These are phyloP conservation scores for Aureobasidium sp. DNA, from an alignment of 2,329 filamentous ascomycete species.

Conservation along the genomic window DNA sequence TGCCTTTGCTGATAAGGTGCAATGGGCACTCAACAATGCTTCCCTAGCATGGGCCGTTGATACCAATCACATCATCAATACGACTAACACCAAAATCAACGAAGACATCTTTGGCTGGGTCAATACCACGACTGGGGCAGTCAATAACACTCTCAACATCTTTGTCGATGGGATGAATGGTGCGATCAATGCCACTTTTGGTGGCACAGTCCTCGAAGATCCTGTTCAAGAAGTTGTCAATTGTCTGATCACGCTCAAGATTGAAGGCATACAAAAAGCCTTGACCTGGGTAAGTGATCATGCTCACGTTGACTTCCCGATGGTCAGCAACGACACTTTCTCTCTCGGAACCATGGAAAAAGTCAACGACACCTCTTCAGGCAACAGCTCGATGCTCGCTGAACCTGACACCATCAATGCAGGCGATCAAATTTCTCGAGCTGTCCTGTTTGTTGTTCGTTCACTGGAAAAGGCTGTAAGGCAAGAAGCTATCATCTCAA, in stretches of 20 bases:
- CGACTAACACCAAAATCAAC: slow-evolving; percentile 68
- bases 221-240: slow-evolving; percentile 73
- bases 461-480: slow-evolving; percentile 62
- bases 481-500: slow-evolving; percentile 73
- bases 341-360: slow-evolving; percentile 64
- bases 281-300: slow-evolving; percentile 91
- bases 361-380: slow-evolving; percentile 39
- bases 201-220: slow-evolving; percentile 69
- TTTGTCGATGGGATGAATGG: slow-evolving; percentile 73
- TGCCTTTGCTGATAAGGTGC: slow-evolving; percentile 68
- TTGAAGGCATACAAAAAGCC: slow-evolving; percentile 74
- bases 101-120: slow-evolving; percentile 81
- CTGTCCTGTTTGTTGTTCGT: slow-evolving; percentile 61
- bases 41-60: slow-evolving; percentile 69
- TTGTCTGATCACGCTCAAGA: slow-evolving; percentile 83
- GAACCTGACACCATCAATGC: slow-evolving; percentile 60
- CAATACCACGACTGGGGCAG: slow-evolving; percentile 68
- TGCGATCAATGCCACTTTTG: slow-evolving; percentile 70
- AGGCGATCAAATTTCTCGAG: slow-evolving; percentile 72
- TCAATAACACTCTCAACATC: slow-evolving; percentile 77
- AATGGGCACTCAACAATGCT: slow-evolving; percentile 62
- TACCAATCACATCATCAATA: slow-evolving; percentile 64
- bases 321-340: slow-evolving; percentile 73
- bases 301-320: slow-evolving; percentile 73
- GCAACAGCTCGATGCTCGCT: slow-evolving; percentile 67